Evolutionary conservation across 805 yeast genomes (phyloP).

Genomic region (Starmerella powellii): DNA sequence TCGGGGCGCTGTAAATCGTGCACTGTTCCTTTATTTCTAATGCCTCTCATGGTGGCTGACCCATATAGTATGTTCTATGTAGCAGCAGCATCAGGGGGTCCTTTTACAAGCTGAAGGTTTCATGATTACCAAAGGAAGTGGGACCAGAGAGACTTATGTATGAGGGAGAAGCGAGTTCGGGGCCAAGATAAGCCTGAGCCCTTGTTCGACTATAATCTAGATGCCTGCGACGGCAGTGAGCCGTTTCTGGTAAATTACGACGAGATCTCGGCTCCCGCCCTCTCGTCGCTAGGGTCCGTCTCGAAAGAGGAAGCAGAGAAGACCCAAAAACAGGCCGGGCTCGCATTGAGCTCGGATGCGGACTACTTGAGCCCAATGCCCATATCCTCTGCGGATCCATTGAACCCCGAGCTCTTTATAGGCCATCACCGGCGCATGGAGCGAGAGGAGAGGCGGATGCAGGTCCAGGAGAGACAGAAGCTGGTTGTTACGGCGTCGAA

Average conservation of each 20-base stretch:
- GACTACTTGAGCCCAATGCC: background rate
- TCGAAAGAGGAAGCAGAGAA: background rate
- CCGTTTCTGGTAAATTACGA: constrained; percentile 5
- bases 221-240: constrained; percentile 12
- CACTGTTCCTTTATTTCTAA: too few species aligned
- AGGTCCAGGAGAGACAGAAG: constrained; percentile 41
- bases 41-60: too few species aligned
- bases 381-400: constrained; percentile 31
- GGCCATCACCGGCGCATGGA: constrained; percentile 47
- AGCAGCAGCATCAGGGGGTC: too few species aligned
- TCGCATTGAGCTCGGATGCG: background rate
- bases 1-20: too few species aligned
- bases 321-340: background rate
- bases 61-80: too few species aligned
- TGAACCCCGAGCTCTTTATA: constrained; percentile 34
- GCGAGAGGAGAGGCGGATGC: constrained; percentile 52
- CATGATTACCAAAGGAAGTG: constrained; percentile 1
- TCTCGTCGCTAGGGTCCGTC: constrained; percentile 1
- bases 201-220: constrained; percentile 22
- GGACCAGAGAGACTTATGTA: constrained; percentile 4
- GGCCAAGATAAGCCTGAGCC: constrained; percentile 16
- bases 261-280: constrained; percentile 6
- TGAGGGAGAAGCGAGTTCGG: constrained; percentile 22
- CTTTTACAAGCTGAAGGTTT: too few species aligned
- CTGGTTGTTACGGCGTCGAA: constrained; percentile 47